phyloP scores from a whole-genome alignment of 495 filamentous ascomycete genomes.

The Aspergillus ostianus region DNA sequence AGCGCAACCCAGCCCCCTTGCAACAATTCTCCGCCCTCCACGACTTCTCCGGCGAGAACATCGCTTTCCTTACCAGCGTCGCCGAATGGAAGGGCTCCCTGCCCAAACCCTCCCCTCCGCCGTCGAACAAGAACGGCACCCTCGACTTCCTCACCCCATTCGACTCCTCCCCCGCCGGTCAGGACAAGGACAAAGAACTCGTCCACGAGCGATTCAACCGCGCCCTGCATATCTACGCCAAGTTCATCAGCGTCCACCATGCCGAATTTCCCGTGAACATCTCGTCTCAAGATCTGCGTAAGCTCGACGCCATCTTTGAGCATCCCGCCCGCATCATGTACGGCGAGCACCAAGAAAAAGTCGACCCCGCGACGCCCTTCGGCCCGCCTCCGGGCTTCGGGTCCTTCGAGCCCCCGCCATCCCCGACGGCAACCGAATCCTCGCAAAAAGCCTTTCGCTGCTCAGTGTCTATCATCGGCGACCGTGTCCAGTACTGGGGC shows the following conservation, averaged over 20 bases:
- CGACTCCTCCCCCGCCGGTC: slow-evolving; percentile 13
- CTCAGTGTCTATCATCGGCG: slow-evolving; percentile 18
- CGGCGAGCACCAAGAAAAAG: slow-evolving; percentile 22
- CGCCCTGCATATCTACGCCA: slow-evolving; percentile 57
- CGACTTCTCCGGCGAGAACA: slow-evolving; percentile 69
- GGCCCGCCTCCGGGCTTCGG: slow-evolving; percentile 21
- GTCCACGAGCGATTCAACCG: slow-evolving; percentile 46
- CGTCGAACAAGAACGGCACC: neutral
- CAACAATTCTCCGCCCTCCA: slow-evolving; percentile 58
- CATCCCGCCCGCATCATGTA: slow-evolving; percentile 33
- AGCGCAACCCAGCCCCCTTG: slow-evolving; percentile 52
- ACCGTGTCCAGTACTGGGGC: slow-evolving; percentile 34
- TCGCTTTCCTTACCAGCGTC: slow-evolving; percentile 60
- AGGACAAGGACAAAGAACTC: slow-evolving; percentile 22
- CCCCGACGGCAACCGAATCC: slow-evolving; percentile 20
- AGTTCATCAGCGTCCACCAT: slow-evolving; percentile 52
- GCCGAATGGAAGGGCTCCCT: slow-evolving; percentile 50
- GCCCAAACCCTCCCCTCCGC: slow-evolving; percentile 12
- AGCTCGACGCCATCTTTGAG: slow-evolving; percentile 52
- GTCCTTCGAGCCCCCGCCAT: slow-evolving; percentile 11
- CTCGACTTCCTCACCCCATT: neutral
- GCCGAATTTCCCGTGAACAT: slow-evolving; percentile 67
- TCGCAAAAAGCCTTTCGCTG: slow-evolving; percentile 23
- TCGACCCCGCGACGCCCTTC: slow-evolving; percentile 33
- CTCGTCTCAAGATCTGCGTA: slow-evolving; percentile 43